phyloP scores from a whole-genome alignment of 192 early-diverging fungal species.

The Phlyctochytrium planicorne region DNA sequence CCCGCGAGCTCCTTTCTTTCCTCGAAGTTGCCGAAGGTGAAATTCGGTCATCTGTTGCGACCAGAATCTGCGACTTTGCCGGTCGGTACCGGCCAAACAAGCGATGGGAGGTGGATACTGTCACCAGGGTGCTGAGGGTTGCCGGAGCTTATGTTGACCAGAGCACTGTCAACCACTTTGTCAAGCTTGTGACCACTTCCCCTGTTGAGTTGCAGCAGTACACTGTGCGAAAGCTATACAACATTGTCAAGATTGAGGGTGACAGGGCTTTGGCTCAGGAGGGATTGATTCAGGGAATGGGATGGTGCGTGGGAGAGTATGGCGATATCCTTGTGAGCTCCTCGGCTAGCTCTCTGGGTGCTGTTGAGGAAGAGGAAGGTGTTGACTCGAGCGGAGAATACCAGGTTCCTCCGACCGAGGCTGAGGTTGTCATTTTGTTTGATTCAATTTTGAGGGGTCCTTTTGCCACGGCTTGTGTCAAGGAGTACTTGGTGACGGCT shows the following conservation, averaged over 20 bases:
- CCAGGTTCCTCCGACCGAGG: conserved; percentile 55
- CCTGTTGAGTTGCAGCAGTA: conserved; percentile 80
- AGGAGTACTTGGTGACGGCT: conserved; percentile 83
- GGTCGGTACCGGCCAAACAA: conserved; percentile 90
- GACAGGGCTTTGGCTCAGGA: conserved; percentile 76
- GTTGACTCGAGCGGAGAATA: conserved; percentile 29
- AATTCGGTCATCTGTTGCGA: conserved; percentile 86
- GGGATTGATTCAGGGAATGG: conserved; percentile 81
- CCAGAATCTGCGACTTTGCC: conserved; percentile 89
- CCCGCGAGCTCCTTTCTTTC: conserved; percentile 89
- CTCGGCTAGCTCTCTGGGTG: conserved; percentile 24
- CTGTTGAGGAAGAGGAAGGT: conserved; percentile 61
- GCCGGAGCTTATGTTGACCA: conserved; percentile 56
- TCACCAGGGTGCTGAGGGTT: conserved; percentile 78
- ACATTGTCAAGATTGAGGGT: conserved; percentile 67
- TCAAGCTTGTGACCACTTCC: conserved; percentile 82
- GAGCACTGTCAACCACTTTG: conserved; percentile 66
- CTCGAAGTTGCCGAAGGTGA: conserved; percentile 89
- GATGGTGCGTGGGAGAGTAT: conserved; percentile 97
- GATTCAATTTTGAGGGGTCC: conserved; percentile 76
- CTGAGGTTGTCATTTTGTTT: conserved; percentile 73
- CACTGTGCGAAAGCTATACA: conserved; percentile 84
- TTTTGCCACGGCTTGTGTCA: conserved; percentile 73
- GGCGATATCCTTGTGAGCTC: conserved; percentile 79
- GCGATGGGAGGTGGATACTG: conserved; percentile 96